phyloP scores from a whole-genome alignment of 108 stramenopile species.

The Nitzschia sp. region DNA sequence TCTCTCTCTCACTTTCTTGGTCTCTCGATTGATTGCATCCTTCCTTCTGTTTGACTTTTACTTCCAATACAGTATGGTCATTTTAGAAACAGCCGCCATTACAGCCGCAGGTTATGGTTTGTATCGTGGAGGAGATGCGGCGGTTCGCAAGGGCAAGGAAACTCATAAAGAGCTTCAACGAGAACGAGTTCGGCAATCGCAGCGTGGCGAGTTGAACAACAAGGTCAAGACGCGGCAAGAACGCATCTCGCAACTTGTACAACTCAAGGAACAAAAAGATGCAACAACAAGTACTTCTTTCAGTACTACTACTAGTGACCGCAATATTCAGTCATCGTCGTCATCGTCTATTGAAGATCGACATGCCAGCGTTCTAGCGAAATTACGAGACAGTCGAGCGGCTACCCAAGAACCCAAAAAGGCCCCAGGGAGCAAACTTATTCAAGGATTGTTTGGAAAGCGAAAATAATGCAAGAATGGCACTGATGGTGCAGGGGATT shows the following conservation, averaged over 20 bases:
- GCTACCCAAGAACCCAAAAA: no score
- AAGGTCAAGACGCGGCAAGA: slow-evolving; percentile 23
- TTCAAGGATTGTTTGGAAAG: no score
- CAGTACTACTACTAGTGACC: background rate
- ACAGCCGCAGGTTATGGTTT: slow-evolving; percentile 39
- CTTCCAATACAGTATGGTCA: no score
- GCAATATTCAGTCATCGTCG: background rate
- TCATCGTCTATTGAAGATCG: slow-evolving; percentile 25
- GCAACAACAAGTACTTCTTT: background rate
- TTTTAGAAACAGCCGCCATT: slow-evolving; percentile 40
- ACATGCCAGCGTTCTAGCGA: slow-evolving; percentile 24
- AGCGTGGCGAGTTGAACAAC: slow-evolving; percentile 5
- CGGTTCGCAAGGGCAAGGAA: slow-evolving; percentile 38
- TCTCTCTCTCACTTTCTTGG: no score
- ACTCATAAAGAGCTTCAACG: slow-evolving; percentile 27
- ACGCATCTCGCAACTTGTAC: slow-evolving; percentile 14
- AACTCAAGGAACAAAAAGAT: slow-evolving; percentile 4
- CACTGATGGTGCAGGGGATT: no score
- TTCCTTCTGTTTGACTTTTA: no score
- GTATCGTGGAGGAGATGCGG: slow-evolving; percentile 40
- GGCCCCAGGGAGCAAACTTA: no score
- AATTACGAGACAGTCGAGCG: background rate
- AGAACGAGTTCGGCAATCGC: slow-evolving; percentile 10
- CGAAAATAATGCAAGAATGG: no score
- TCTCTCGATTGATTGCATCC: no score